phyloP scores from a whole-genome alignment of 176 grass and related monocot species.

The Puya raimondii region DNA sequence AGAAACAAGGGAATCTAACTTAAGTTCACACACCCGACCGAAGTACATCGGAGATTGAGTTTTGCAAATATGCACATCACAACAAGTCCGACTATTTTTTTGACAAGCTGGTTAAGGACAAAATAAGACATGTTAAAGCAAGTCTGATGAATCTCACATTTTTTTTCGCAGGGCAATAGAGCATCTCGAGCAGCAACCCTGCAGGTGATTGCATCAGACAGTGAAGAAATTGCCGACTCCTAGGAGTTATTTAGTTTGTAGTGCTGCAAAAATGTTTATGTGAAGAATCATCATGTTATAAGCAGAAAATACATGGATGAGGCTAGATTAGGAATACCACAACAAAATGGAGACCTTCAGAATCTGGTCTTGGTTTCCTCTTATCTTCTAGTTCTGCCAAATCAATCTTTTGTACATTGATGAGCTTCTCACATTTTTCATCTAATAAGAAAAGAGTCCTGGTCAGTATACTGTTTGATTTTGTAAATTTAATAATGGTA shows the following conservation, averaged over 20 bases:
- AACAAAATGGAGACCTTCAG: constrained; percentile 13
- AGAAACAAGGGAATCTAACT: too few species aligned
- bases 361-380: constrained; percentile 11
- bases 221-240: constrained; percentile 18
- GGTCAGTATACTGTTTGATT: background rate
- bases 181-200: constrained; percentile 26
- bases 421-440: constrained; percentile 22
- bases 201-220: constrained; percentile 21
- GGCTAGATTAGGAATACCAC: too few species aligned
- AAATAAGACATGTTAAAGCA: background rate
- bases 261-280: constrained; percentile 6
- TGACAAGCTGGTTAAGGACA: too few species aligned
- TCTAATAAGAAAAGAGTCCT: background rate
- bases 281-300: background rate
- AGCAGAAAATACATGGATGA: background rate
- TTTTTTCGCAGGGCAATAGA: background rate
- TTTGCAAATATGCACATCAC: too few species aligned
- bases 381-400: constrained; percentile 4
- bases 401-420: constrained; percentile 19
- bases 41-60: too few species aligned
- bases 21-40: too few species aligned
- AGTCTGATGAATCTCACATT: background rate
- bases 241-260: constrained; percentile 20
- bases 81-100: too few species aligned
- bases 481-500: background rate